phyloP scores from a whole-genome alignment of 176 grass and related monocot species.

The Hordeum marinum region DNA sequence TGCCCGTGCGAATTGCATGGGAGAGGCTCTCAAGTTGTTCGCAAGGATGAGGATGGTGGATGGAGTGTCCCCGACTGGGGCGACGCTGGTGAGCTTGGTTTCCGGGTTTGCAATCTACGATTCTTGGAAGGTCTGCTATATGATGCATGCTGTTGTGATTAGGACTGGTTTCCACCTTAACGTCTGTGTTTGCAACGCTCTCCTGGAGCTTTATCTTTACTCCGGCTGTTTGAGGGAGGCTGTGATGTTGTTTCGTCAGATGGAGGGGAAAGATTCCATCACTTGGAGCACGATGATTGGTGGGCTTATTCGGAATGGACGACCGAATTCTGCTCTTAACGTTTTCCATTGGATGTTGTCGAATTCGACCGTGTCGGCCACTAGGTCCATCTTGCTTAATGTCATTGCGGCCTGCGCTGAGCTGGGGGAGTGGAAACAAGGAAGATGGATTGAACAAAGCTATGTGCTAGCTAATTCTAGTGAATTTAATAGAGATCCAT shows the following conservation, averaged over 20 bases:
- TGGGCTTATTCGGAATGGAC: conserved; percentile 43
- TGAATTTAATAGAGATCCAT: conserved; percentile 42
- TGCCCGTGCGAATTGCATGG: conserved; percentile 9
- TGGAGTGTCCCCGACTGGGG: conserved; percentile 24
- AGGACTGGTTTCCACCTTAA: conserved; percentile 40
- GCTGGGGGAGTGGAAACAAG: conserved; percentile 50
- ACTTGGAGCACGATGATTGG: conserved; percentile 71
- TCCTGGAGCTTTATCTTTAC: conserved; percentile 48
- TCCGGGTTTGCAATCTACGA: conserved; percentile 29
- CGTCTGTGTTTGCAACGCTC: conserved; percentile 45
- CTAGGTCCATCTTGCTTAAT: conserved; percentile 61
- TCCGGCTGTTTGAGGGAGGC: conserved; percentile 38
- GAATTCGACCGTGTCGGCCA: conserved; percentile 7
- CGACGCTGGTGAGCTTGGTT: conserved; percentile 51
- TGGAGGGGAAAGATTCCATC: conserved; percentile 54
- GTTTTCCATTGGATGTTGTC: conserved; percentile 43
- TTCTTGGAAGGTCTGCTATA: background rate
- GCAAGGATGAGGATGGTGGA: conserved; percentile 30
- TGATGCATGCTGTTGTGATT: conserved; percentile 28
- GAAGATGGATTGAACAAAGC: conserved; percentile 57
- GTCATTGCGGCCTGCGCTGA: conserved; percentile 55
- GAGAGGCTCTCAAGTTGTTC: conserved; percentile 32
- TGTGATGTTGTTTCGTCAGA: conserved; percentile 40
- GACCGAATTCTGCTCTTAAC: conserved; percentile 33
- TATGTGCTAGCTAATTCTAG: conserved; percentile 20